Evolutionary conservation across 208 protist genomes (phyloP), one percentile per base, ranked within the genome.

Genomic region (Eutreptiella sp.): DNA sequence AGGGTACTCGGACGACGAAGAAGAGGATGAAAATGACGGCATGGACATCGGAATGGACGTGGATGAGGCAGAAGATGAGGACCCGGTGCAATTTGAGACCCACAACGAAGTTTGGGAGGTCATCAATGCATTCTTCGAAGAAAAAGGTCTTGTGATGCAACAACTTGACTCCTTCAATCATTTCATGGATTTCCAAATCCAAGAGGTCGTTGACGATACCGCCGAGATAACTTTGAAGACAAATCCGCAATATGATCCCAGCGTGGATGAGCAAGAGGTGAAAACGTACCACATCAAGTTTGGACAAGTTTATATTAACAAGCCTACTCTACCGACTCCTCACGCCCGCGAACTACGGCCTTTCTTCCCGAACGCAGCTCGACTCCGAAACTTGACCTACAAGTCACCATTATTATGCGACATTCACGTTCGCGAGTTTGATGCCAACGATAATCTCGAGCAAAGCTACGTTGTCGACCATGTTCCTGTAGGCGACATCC

Each of bases 151-250:
- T 3, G 95, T 99, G 28, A 86, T 91, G 59, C 97, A 99, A 80
- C 97, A 99, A 83, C 78, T 99, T 3, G 94, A 98, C 68, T 99
- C 95, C 24, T 99, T 97, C 77, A 96, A 99, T 72, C 80, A 95
- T 46, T 99, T 99, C 63, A 76, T 95, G 35, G 9, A 62, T 23
- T 45, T 71, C 23, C 77, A 63, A n/a, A 77, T 96, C 36, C 87
- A 89, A 57, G 79, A 90, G 35, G 55, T 92, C 5, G 68, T 95
- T 0, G 66, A 88, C 28, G 77, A 93, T 27, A 53, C 50, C 19
- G 61, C 71, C 4, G 34, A 57, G 24, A 76, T 92, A 23, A 67
- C 27, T 23, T 52, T 11, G 38, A 70, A 75, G 32, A 9, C 94
- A 9, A 63, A 53, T 21, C 69, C 71, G 77, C 47, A 55, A 79